phyloP scores from a whole-genome alignment of 2,329 filamentous ascomycete species.

The Fusarium xylarioides region DNA sequence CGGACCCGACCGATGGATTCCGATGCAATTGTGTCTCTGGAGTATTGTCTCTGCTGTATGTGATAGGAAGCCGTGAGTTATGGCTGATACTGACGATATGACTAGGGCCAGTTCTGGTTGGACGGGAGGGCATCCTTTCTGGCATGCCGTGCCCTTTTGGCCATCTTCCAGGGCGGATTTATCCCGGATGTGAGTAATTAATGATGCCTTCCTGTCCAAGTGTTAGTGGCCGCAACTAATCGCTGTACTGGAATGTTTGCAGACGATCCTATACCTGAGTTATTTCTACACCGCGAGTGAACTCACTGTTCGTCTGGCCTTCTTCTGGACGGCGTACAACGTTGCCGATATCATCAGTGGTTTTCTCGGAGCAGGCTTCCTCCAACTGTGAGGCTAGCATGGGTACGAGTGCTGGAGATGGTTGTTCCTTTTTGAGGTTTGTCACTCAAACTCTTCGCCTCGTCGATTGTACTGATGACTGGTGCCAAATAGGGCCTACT shows the following conservation, averaged over 20 bases:
- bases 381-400: not conserved
- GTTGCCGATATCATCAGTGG: not conserved
- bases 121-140: not conserved
- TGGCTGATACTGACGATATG: not conserved
- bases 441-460: rapidly evolving
- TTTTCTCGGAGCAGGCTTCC: not conserved
- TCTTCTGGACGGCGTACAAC: not conserved
- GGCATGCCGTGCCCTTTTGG: not conserved
- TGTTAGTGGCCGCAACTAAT: not conserved
- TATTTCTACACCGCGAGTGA: not conserved
- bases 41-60: not conserved
- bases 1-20: not conserved
- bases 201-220: rapidly evolving
- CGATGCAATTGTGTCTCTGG: not conserved
- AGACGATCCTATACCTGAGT: not conserved
- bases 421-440: not conserved
- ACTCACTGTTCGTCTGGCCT: not conserved
- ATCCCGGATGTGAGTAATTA: not conserved
- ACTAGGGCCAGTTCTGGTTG: not conserved
- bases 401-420: not conserved
- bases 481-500: not conserved
- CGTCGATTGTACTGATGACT: not conserved
- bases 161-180: not conserved
- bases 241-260: not conserved
- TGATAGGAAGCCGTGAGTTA: rapidly evolving